Conservation (phyloP, 2,329 filamentous ascomycete genomes). For the Phaeosphaeriaceae sp. region DNA sequence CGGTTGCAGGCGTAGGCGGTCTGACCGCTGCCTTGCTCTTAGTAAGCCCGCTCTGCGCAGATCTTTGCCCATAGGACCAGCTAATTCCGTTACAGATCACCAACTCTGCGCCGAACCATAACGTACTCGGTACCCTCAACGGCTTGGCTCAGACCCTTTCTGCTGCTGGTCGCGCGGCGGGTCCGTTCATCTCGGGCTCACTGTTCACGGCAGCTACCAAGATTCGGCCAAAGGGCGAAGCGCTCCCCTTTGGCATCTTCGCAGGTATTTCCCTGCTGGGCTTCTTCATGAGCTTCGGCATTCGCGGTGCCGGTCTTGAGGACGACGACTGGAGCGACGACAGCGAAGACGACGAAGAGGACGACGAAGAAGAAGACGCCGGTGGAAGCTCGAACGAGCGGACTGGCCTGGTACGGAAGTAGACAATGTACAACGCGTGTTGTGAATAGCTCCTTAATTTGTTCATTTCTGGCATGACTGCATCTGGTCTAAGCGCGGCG, state of each 20-base stretch:
- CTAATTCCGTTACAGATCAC: conserved; percentile 70
- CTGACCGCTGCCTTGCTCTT: conserved; percentile 87
- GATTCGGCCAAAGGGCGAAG: conserved; percentile 80
- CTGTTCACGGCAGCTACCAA: conserved; percentile 81
- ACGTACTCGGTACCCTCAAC: conserved; percentile 87
- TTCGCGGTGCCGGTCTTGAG: conserved; percentile 68
- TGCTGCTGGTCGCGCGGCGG: conserved; percentile 85
- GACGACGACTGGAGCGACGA: conserved; percentile 62
- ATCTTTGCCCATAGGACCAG: neutral
- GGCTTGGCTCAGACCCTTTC: conserved; percentile 93
- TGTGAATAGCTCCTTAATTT: neutral
- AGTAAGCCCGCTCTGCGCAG: conserved; percentile 59
- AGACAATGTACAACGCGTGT: neutral
- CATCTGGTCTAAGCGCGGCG: conserved; percentile 20
- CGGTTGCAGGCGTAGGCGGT: conserved; percentile 86
- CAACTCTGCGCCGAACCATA: conserved; percentile 86
- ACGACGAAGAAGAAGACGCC: conserved; percentile 34
- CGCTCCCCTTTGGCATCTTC: conserved; percentile 85
- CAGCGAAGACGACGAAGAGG: conserved; percentile 37
- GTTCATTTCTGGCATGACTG: conserved; percentile 11
- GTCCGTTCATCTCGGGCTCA: conserved; percentile 85
- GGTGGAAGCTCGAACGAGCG: conserved; percentile 33
- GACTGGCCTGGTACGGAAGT: conserved; percentile 40
- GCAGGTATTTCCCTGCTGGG: conserved; percentile 82
- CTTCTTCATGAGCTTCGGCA: conserved; percentile 79